These are phyloP conservation scores for Fusarium circinatum DNA, from an alignment of 2,329 filamentous ascomycete species.

Conservation along the genomic window DNA sequence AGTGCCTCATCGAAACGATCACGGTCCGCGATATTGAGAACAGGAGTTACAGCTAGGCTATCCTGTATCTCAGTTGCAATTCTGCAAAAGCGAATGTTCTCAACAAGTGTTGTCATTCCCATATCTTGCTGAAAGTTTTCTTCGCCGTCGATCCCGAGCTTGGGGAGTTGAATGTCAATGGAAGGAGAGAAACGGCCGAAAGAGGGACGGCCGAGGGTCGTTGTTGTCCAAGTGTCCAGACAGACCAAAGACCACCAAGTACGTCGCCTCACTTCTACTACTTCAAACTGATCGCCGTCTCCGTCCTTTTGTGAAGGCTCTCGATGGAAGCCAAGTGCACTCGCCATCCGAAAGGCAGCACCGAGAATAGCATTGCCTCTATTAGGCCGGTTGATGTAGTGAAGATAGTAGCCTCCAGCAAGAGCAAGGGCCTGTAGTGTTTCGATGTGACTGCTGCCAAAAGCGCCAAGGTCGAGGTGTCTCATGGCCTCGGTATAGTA, in stretches of 20 bases:
- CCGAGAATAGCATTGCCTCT: conserved; percentile 11
- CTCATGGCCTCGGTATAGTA: conserved; percentile 3
- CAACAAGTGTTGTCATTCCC: not conserved
- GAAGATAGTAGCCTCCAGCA: conserved; percentile 1
- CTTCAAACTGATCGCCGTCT: not conserved
- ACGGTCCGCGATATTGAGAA: not conserved
- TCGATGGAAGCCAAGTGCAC: conserved; percentile 4
- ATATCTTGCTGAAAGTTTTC: not conserved
- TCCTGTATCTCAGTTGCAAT: conserved; percentile 15
- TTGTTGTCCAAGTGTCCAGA: not conserved
- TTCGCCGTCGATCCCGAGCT: not conserved
- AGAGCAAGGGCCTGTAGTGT: conserved; percentile 2
- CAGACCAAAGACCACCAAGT: conserved; percentile 8
- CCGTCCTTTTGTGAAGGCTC: not conserved
- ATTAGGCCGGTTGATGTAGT: conserved; percentile 11
- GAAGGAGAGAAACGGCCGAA: conserved; percentile 6
- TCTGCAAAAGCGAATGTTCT: conserved; percentile 3
- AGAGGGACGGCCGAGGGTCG: not conserved
- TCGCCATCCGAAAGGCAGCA: conserved; percentile 6
- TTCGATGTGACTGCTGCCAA: conserved; percentile 6
- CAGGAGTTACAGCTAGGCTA: not conserved
- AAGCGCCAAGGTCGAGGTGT: not conserved
- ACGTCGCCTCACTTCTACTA: not conserved
- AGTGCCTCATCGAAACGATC: not conserved
- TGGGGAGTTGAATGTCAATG: not conserved